Conservation (phyloP, 257 asterid species). For the Henckelia pumila region DNA sequence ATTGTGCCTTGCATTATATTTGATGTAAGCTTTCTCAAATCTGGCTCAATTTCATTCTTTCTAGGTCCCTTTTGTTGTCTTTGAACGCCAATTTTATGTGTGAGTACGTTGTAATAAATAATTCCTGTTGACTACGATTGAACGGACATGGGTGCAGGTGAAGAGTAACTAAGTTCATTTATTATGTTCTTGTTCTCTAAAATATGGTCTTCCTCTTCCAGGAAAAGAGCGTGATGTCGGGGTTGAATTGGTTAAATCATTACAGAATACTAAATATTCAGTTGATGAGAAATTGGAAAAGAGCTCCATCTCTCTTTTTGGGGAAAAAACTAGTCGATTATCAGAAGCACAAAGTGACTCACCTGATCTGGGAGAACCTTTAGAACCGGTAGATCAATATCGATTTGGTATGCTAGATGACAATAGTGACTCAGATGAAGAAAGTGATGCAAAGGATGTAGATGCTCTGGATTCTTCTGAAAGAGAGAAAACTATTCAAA, state of each 20-base stretch:
- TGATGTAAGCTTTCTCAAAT: constrained; percentile 2
- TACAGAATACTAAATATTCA: constrained; percentile 76
- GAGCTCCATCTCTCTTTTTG: constrained; percentile 69
- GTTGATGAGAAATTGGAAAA: constrained; percentile 76
- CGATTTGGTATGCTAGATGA: constrained; percentile 36
- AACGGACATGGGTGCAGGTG: neutral
- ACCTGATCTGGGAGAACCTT: constrained; percentile 26
- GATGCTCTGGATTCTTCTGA: constrained; percentile 37
- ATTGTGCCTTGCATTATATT: neutral
- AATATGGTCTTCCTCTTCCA: constrained; percentile 30
- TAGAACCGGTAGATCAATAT: constrained; percentile 43
- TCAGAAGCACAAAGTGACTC: constrained; percentile 32
- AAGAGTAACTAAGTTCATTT: constrained; percentile 10
- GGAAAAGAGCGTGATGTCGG: constrained; percentile 87
- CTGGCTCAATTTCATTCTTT: neutral
- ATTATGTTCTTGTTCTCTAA: constrained; percentile 18
- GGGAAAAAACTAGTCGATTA: constrained; percentile 38
- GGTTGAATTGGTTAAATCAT: constrained; percentile 77
- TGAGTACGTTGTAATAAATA: neutral
- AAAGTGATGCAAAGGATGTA: constrained; percentile 42
- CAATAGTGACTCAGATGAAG: constrained; percentile 48
- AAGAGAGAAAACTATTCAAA: constrained; percentile 23
- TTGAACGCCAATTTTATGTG: neutral
- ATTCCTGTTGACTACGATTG: neutral
- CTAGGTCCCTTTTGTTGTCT: neutral